phyloP scores from a whole-genome alignment of 352 stramenopile species.

The Phytophthora fragariae region DNA sequence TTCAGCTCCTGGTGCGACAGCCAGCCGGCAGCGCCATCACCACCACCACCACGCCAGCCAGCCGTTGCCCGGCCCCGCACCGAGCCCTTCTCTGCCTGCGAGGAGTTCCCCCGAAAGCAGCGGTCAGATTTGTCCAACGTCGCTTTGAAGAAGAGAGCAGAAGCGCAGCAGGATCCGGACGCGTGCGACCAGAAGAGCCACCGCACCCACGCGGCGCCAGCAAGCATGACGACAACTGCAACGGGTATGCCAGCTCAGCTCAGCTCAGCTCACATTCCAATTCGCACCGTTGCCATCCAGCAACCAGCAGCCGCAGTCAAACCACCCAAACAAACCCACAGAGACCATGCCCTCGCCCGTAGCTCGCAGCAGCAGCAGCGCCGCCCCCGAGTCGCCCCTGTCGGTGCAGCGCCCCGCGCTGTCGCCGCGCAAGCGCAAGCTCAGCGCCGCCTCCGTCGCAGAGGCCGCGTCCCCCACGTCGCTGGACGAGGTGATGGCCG shows the following conservation, averaged over 20 bases:
- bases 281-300: constrained; percentile 23
- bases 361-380: constrained; percentile 32
- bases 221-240: constrained; percentile 24
- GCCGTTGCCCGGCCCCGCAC: constrained; percentile 14
- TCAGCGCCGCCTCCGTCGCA: constrained; percentile 22
- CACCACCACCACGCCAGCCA: constrained; percentile 5
- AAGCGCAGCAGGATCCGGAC: constrained; percentile 38
- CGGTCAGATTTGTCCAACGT: constrained; percentile 36
- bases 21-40: constrained; percentile 1
- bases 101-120: constrained; percentile 16
- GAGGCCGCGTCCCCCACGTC: constrained; percentile 43
- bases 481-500: constrained; percentile 38
- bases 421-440: constrained; percentile 60
- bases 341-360: constrained; percentile 21
- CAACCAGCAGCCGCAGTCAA: background rate
- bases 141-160: constrained; percentile 41
- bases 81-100: constrained; percentile 28
- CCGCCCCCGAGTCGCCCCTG: constrained; percentile 24
- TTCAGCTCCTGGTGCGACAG: constrained; percentile 26
- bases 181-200: constrained; percentile 41
- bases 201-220: background rate
- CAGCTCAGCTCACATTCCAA: constrained; percentile 32
- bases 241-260: constrained; percentile 4
- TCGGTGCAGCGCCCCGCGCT: constrained; percentile 53
- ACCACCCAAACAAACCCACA: background rate